These are phyloP conservation scores for Penicillium goetzii DNA, from an alignment of 495 filamentous ascomycete genomes.

Conservation along the genomic window DNA sequence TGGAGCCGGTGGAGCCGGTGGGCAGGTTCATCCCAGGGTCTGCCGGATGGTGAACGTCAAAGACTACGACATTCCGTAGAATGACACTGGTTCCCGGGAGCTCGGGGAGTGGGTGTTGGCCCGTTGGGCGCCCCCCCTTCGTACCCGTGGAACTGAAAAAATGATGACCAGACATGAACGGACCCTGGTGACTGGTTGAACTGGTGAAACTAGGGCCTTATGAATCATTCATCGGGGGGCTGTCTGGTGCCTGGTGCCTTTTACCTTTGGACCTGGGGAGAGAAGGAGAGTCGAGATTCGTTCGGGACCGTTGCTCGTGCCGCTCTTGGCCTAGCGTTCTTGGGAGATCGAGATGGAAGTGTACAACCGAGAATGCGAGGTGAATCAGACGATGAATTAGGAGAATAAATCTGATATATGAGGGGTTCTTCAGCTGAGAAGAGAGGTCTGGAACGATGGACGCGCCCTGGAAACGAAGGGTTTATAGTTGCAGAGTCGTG, in stretches of 20 bases:
- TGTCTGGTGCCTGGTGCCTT: slow-evolving; percentile 36
- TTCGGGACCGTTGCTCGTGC: not conserved
- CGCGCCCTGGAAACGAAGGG: slow-evolving; percentile 7
- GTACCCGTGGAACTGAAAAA: not conserved
- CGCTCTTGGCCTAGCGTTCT: slow-evolving; percentile 12
- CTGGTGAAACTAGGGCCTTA: slow-evolving; percentile 8
- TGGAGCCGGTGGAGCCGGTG: not conserved
- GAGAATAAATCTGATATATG: not conserved
- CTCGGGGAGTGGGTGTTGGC: not conserved
- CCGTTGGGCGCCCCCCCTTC: not conserved
- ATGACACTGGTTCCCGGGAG: not conserved
- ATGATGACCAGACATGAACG: not conserved
- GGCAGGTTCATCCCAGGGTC: slow-evolving; percentile 17
- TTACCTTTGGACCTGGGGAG: not conserved
- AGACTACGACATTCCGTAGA: slow-evolving; percentile 14
- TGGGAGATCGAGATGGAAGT: slow-evolving; percentile 1
- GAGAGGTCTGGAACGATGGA: slow-evolving; percentile 13
- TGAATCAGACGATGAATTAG: not conserved
- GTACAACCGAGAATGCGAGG: not conserved
- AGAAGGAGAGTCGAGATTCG: not conserved
- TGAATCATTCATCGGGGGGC: slow-evolving; percentile 16
- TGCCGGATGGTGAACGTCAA: slow-evolving; percentile 31
- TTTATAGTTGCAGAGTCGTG: slow-evolving; percentile 15
- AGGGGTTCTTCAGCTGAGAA: not conserved
- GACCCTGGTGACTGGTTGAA: slow-evolving; percentile 10